Conservation (phyloP, 495 filamentous ascomycete genomes). For the Tricharina praecox region DNA sequence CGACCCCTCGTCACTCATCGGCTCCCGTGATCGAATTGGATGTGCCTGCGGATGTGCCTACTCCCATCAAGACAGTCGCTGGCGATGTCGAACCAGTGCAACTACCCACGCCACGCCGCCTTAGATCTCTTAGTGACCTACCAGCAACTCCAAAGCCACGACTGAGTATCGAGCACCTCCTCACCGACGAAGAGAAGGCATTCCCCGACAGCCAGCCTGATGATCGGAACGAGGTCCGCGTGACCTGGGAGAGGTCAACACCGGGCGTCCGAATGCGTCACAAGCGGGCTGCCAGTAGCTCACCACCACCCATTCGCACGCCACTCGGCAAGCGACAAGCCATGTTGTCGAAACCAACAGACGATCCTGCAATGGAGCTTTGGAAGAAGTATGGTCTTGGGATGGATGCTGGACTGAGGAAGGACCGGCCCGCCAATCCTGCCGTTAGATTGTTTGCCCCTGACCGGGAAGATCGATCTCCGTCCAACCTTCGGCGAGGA, state of each 20-base stretch:
- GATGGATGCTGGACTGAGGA: slow-evolving; percentile 5
- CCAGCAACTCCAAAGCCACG: slow-evolving; percentile 14
- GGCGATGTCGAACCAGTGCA: background rate
- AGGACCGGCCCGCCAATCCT: slow-evolving; percentile 17
- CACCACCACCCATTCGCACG: slow-evolving; percentile 44
- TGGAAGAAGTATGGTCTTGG: slow-evolving; percentile 36
- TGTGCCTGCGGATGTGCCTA: background rate
- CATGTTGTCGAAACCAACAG: slow-evolving; percentile 50
- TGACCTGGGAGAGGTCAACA: slow-evolving; percentile 1
- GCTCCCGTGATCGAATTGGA: slow-evolving; percentile 6
- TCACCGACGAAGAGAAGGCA: slow-evolving; percentile 2
- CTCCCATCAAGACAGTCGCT: background rate
- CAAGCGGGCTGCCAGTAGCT: background rate
- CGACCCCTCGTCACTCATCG: no score
- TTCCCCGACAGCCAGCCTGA: slow-evolving; percentile 1
- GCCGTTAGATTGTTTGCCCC: slow-evolving; percentile 20
- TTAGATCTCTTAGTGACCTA: slow-evolving; percentile 26
- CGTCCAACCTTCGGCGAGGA: slow-evolving; percentile 15
- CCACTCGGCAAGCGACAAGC: slow-evolving; percentile 31
- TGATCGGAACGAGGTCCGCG: background rate
- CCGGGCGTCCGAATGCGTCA: background rate
- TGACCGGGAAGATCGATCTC: slow-evolving; percentile 14
- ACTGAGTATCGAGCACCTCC: slow-evolving; percentile 19
- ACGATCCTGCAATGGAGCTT: slow-evolving; percentile 68
- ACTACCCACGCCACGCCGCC: background rate